Evolutionary conservation across 2,329 filamentous ascomycete genomes (phyloP).

Genomic region (Diaporthe batatas): DNA sequence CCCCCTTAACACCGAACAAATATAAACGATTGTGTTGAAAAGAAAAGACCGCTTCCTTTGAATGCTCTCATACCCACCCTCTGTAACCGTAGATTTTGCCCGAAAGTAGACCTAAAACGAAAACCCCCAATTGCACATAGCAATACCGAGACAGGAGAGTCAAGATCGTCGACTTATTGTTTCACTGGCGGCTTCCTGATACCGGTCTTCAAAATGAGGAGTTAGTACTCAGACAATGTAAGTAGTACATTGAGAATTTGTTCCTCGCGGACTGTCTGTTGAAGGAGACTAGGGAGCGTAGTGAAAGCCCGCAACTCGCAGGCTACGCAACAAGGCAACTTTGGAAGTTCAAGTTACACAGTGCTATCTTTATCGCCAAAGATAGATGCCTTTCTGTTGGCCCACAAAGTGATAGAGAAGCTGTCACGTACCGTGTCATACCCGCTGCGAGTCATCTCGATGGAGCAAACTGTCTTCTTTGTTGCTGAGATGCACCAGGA

Average conservation of each 20-base stretch:
- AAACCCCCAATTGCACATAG: neutral
- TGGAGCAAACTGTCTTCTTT: neutral
- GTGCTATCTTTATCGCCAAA: neutral
- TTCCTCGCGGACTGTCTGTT: neutral
- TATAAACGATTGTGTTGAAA: neutral
- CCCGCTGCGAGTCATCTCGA: slow-evolving; percentile 31
- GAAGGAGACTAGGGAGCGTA: no score
- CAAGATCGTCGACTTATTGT: neutral
- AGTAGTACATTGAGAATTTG: neutral
- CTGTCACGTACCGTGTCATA: slow-evolving; percentile 26
- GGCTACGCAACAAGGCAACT: neutral
- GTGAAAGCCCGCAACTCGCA: neutral
- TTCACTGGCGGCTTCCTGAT: slow-evolving; percentile 16
- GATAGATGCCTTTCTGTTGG: neutral
- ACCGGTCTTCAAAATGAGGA: neutral
- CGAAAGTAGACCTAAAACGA: neutral
- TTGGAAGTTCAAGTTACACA: neutral
- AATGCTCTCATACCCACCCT: neutral
- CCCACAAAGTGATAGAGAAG: neutral
- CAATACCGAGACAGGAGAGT: neutral
- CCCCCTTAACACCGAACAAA: slow-evolving; percentile 9
- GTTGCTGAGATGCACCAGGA: neutral
- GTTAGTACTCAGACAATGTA: neutral
- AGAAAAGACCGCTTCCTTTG: neutral
- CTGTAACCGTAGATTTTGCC: slow-evolving; percentile 8